Percentiles rank a stretch among this genome's conserved stretches.
phyloP scores from a whole-genome alignment of 2,329 filamentous ascomycete species.

The Phialophora expanda region DNA sequence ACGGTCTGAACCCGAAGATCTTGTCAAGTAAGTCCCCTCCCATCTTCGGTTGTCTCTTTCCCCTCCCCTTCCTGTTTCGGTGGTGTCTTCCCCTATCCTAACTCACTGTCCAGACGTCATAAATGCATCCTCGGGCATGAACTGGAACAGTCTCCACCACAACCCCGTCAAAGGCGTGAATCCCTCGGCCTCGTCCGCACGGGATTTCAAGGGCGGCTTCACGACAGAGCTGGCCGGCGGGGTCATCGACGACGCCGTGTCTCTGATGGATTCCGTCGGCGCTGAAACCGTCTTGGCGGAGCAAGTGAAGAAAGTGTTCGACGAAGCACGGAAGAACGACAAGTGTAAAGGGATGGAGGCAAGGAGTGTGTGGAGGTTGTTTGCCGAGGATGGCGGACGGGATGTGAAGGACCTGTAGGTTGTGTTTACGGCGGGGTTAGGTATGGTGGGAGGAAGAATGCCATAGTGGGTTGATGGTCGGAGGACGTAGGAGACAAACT shows the following conservation, averaged over 20 bases:
- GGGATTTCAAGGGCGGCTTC: constrained; percentile 20
- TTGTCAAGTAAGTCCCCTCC: constrained; percentile 10
- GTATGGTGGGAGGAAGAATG: background rate
- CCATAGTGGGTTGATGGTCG: background rate
- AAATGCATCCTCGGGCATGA: constrained; percentile 18
- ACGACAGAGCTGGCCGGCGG: constrained; percentile 18
- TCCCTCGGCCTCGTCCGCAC: constrained; percentile 10
- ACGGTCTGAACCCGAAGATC: constrained; percentile 17
- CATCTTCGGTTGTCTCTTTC: background rate
- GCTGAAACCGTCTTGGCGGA: constrained; percentile 10
- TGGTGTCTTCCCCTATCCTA: too few relatives aligned
- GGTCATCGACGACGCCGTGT: constrained; percentile 18
- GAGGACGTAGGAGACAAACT: background rate
- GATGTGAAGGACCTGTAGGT: constrained; percentile 10
- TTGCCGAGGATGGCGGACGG: constrained; percentile 12
- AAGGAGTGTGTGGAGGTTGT: constrained; percentile 18
- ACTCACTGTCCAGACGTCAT: constrained; percentile 8
- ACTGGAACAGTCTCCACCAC: constrained; percentile 17
- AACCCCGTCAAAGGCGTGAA: constrained; percentile 20
- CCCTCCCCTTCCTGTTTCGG: too few relatives aligned
- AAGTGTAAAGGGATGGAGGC: constrained; percentile 20
- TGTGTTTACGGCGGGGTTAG: background rate
- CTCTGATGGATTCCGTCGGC: constrained; percentile 11
- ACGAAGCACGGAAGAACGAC: constrained; percentile 15
- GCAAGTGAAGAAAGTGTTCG: constrained; percentile 13